Percentiles rank a stretch among this genome's conserved stretches.
Conservation (phyloP, 306 rosid species). For the Bauhinia variegata region DNA sequence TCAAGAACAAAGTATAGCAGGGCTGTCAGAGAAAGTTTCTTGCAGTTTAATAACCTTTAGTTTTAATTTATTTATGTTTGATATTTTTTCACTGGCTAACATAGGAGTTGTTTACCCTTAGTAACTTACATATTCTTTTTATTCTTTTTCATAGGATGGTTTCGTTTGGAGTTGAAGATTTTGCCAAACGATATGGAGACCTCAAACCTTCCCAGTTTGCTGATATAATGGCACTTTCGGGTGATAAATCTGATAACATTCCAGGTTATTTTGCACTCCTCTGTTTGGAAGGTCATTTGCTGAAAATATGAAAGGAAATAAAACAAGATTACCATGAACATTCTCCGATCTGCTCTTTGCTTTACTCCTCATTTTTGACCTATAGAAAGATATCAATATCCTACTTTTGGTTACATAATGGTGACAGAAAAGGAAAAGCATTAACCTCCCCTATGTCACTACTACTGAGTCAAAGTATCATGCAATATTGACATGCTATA, state of each 20-base stretch:
- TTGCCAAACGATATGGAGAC: conserved; percentile 68
- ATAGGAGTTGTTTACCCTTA: conserved; percentile 20
- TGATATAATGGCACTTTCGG: conserved; percentile 81
- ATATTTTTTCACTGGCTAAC: neutral
- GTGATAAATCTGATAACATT: conserved; percentile 90
- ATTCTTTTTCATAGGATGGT: conserved; percentile 63
- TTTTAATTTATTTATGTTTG: neutral
- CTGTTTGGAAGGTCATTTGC: conserved; percentile 30
- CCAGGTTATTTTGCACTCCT: conserved; percentile 68
- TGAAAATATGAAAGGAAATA: conserved; percentile 13
- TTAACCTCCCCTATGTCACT: neutral
- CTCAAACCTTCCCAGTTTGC: conserved; percentile 90
- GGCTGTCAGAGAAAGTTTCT: conserved; percentile 18
- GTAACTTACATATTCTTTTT: conserved; percentile 21
- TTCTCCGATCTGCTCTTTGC: conserved; percentile 18
- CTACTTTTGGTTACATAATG: neutral
- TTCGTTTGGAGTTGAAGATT: conserved; percentile 94
- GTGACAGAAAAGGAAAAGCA: neutral
- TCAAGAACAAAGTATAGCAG: conserved; percentile 5
- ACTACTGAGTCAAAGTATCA: neutral
- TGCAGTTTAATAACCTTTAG: conserved; percentile 7
- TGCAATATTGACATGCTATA: conserved; percentile 15
- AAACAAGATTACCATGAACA: neutral
- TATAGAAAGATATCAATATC: neutral
- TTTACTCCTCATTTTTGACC: conserved; percentile 13